phyloP scores from a whole-genome alignment of 495 filamentous ascomycete species.

The Aspergillus leporis region DNA sequence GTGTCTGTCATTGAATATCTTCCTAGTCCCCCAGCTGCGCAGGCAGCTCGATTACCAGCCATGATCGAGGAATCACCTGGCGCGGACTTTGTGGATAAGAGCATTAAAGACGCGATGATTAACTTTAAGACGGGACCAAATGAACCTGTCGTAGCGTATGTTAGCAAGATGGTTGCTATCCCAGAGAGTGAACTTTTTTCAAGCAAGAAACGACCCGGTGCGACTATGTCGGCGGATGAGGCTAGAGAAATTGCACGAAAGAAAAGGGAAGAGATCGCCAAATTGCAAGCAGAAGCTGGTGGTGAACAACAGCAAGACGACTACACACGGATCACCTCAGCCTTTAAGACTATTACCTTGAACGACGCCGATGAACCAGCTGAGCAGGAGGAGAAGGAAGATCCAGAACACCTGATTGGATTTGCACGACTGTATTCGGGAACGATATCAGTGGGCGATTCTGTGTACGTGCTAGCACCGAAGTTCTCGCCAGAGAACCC shows the following conservation, averaged over 20 bases:
- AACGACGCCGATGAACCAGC: conserved; percentile 42
- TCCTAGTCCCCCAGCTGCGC: conserved; percentile 81
- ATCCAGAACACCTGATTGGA: conserved; percentile 86
- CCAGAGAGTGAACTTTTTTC: conserved; percentile 88
- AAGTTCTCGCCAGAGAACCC: conserved; percentile 86
- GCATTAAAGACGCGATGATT: conserved; percentile 75
- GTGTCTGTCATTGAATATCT: conserved; percentile 93
- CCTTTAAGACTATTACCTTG: conserved; percentile 32
- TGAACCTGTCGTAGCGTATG: conserved; percentile 87
- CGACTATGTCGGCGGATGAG: conserved; percentile 78
- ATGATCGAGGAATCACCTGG: conserved; percentile 83
- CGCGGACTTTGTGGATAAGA: conserved; percentile 62
- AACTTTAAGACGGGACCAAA: conserved; percentile 67
- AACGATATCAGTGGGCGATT: conserved; percentile 83
- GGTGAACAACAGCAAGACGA: conserved; percentile 41
- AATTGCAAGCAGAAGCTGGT: conserved; percentile 62
- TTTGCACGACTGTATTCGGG: conserved; percentile 95
- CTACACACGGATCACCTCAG: conserved; percentile 50
- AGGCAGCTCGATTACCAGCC: conserved; percentile 76
- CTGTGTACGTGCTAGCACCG: conserved; percentile 84
- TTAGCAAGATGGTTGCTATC: conserved; percentile 97
- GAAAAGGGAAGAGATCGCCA: conserved; percentile 84
- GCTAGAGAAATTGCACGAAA: conserved; percentile 83
- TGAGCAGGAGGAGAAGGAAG: conserved; percentile 53
- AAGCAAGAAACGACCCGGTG: conserved; percentile 63